These are phyloP conservation scores for Candida quercuum DNA, from an alignment of 805 yeast genomes.

Conservation along the genomic window DNA sequence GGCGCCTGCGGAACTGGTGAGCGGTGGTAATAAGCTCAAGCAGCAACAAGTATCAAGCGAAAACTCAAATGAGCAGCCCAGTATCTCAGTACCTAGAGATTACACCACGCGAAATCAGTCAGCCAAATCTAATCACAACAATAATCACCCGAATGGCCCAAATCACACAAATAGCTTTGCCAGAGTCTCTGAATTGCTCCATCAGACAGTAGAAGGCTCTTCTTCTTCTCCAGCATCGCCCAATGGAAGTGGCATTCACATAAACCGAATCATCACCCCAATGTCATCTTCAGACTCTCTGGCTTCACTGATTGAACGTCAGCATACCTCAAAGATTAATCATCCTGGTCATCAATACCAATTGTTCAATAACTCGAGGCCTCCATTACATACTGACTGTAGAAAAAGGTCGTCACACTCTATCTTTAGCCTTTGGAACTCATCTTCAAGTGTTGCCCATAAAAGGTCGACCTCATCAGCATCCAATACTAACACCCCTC, in stretches of 20 bases:
- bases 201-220: conserved; percentile 10
- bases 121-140: no score
- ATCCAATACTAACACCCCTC: background rate
- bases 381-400: background rate
- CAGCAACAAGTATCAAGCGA: background rate
- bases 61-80: background rate
- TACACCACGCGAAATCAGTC: no score
- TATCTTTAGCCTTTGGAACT: conserved; percentile 11
- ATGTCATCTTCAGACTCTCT: conserved; percentile 32
- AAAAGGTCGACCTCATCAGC: background rate
- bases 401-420: conserved; percentile 14
- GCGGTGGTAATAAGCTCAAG: background rate
- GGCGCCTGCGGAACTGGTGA: background rate
- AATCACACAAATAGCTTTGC: conserved; percentile 9
- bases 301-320: conserved; percentile 34
- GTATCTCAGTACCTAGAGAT: conserved; percentile 2
- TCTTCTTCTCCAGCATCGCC: conserved; percentile 14
- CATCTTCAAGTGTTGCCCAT: background rate
- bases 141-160: background rate
- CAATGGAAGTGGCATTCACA: background rate
- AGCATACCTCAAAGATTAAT: conserved; percentile 33
- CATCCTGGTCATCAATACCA: conserved; percentile 36
- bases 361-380: conserved; percentile 15
- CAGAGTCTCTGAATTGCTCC: conserved; percentile 14
- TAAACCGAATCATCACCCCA: conserved; percentile 9